Percentiles rank a stretch among this genome's conserved stretches.
These are phyloP conservation scores for Russula abietina DNA, from an alignment of 768 basidiomycete species.

Conservation along the genomic window DNA sequence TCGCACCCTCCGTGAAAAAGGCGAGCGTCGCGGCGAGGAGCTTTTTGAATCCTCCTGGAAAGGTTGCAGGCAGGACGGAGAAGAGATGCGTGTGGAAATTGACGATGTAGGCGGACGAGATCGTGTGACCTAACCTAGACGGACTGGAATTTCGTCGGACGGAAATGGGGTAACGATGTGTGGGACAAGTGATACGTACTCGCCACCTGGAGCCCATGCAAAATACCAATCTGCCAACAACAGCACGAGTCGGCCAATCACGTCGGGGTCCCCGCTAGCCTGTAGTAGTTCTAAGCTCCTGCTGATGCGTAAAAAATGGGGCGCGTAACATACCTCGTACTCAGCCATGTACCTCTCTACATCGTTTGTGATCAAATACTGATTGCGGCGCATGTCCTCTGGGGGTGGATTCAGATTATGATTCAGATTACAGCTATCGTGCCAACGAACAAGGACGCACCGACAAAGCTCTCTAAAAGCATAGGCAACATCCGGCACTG, in stretches of 20 bases:
- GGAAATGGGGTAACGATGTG: slow-evolving; percentile 6
- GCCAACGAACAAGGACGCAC: slow-evolving; percentile 31
- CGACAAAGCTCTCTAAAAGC: slow-evolving; percentile 65
- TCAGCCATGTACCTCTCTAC: slow-evolving; percentile 50
- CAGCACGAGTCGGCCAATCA: slow-evolving; percentile 50
- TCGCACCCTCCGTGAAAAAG: slow-evolving; percentile 12
- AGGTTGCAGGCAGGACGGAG: slow-evolving; percentile 61
- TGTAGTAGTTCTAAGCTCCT: slow-evolving; percentile 26
- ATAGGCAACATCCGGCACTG: slow-evolving; percentile 54
- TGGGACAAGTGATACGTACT: slow-evolving; percentile 40
- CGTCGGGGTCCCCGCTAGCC: slow-evolving; percentile 42
- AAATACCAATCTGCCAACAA: slow-evolving; percentile 66
- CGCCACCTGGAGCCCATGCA: slow-evolving; percentile 63
- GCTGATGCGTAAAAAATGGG: not conserved
- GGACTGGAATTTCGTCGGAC: slow-evolving; percentile 13
- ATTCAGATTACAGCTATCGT: not conserved
- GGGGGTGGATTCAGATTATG: not conserved
- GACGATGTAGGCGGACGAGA: slow-evolving; percentile 56
- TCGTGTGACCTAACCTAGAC: slow-evolving; percentile 52
- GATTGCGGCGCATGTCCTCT: slow-evolving; percentile 63
- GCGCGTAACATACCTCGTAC: slow-evolving; percentile 48
- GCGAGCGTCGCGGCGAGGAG: slow-evolving; percentile 56
- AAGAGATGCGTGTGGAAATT: slow-evolving; percentile 72
- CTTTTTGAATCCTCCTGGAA: slow-evolving; percentile 60
- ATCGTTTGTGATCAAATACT: slow-evolving; percentile 54